A percentile compares a stretch with the other conserved stretches of the same genome.
phyloP scores from a whole-genome alignment of 2,329 filamentous ascomycete genomes.

The Penicillium aurantiogriseum region DNA sequence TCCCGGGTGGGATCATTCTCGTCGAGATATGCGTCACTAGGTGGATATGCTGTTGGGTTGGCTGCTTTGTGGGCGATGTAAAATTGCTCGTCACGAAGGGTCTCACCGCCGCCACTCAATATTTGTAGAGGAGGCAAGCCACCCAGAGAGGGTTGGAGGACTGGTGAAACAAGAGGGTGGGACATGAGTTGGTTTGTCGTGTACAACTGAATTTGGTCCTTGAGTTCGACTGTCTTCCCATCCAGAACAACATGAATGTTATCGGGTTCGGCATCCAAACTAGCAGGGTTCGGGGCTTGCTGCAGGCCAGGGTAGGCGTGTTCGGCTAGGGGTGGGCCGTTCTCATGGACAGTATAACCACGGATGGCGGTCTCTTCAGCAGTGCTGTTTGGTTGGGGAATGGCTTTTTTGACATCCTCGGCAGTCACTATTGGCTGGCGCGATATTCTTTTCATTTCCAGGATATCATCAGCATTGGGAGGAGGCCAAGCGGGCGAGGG shows the following conservation, averaged over 20 bases:
- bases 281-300: slow-evolving; percentile 15
- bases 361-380: slow-evolving; percentile 35
- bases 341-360: slow-evolving; percentile 28
- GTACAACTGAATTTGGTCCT: slow-evolving; percentile 89
- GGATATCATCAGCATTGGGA: slow-evolving; percentile 73
- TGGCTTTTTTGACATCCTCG: slow-evolving; percentile 22
- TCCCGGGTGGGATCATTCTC: slow-evolving; percentile 57
- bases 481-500: slow-evolving; percentile 92
- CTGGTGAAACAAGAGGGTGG: slow-evolving; percentile 86
- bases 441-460: slow-evolving; percentile 47
- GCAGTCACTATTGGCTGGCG: slow-evolving; percentile 42
- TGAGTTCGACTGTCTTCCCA: slow-evolving; percentile 68
- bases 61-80: slow-evolving; percentile 94
- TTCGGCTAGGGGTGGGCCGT: slow-evolving; percentile 11
- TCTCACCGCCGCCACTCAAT: slow-evolving; percentile 81
- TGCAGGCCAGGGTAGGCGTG: slow-evolving; percentile 27
- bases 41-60: slow-evolving; percentile 73
- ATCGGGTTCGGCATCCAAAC: slow-evolving; percentile 26
- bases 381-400: slow-evolving; percentile 18
- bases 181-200: slow-evolving; percentile 79
- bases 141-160: slow-evolving; percentile 82
- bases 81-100: slow-evolving; percentile 90
- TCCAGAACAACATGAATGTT: slow-evolving; percentile 67
- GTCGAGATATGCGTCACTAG: slow-evolving; percentile 62
- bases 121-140: slow-evolving; percentile 86